These are phyloP conservation scores for Boletus pseudopeckii DNA, from an alignment of 768 basidiomycete species.

Conservation along the genomic window DNA sequence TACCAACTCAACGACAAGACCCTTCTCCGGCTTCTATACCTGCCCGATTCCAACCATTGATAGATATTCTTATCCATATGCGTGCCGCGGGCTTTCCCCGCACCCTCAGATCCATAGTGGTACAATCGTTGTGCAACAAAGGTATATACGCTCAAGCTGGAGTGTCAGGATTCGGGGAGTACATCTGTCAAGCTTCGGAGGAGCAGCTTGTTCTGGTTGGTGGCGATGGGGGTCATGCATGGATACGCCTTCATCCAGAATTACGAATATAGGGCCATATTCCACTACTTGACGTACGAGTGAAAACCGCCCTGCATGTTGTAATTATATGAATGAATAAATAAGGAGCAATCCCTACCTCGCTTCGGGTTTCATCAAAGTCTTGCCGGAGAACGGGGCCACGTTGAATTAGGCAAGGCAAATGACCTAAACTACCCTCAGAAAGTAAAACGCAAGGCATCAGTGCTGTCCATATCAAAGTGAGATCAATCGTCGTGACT, in stretches of 20 bases:
- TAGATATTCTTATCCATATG: conserved; percentile 32
- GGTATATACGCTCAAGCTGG: conserved; percentile 39
- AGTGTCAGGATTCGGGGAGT: conserved; percentile 40
- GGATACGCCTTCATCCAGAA: conserved; percentile 33
- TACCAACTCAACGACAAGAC: not conserved
- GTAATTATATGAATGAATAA: conserved; percentile 17
- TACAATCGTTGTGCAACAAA: conserved; percentile 29
- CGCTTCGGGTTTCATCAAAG: not conserved
- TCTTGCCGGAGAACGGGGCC: not conserved
- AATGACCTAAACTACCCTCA: conserved; percentile 9
- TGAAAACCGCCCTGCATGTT: conserved; percentile 8
- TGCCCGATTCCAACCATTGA: conserved; percentile 27
- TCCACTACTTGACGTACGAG: conserved; percentile 6
- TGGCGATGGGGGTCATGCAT: conserved; percentile 35
- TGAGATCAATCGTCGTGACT: not conserved
- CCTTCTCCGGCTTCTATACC: conserved; percentile 4
- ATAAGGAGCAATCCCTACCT: conserved; percentile 3
- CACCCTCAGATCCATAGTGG: conserved; percentile 40
- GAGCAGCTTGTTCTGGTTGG: conserved; percentile 41
- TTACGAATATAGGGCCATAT: conserved; percentile 11
- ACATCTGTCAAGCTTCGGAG: conserved; percentile 37
- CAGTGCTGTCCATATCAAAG: not conserved
- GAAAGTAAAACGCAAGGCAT: not conserved
- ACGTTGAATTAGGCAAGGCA: not conserved
- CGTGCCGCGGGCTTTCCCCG: conserved; percentile 31